Conservation (phyloP, 2,329 filamentous ascomycete species). For the Cladophialophora psammophila region DNA sequence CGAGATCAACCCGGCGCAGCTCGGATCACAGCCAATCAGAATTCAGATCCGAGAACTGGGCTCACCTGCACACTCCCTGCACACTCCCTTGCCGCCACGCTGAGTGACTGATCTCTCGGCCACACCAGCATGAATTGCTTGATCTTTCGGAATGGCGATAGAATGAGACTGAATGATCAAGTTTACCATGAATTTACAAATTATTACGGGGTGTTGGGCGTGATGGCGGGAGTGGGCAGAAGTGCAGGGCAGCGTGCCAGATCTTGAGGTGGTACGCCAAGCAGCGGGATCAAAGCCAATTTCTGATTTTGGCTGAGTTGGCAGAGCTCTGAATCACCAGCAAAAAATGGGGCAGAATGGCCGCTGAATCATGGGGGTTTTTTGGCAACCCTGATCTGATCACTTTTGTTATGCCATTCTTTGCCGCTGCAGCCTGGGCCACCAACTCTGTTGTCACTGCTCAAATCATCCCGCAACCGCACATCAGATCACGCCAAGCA, state of each 20-base stretch:
- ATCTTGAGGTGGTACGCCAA: constrained; percentile 39
- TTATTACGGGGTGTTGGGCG: constrained; percentile 24
- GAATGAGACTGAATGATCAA: constrained; percentile 18
- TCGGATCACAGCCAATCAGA: constrained; percentile 41
- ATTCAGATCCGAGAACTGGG: constrained; percentile 42
- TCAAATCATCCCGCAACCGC: constrained; percentile 28
- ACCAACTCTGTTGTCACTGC: constrained; percentile 29
- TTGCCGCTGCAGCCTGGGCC: constrained; percentile 12
- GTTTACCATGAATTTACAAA: constrained; percentile 25
- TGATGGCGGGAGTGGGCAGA: constrained; percentile 14
- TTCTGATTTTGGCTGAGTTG: constrained; percentile 10
- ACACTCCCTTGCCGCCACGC: neutral
- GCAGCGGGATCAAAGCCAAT: constrained; percentile 28
- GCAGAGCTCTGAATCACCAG: constrained; percentile 35
- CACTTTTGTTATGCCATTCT: constrained; percentile 17
- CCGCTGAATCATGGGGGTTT: constrained; percentile 16
- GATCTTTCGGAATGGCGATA: constrained; percentile 26
- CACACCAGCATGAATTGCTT: constrained; percentile 22
- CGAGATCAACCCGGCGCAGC: constrained; percentile 35
- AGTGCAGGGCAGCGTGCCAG: constrained; percentile 1
- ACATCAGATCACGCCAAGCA: constrained; percentile 36
- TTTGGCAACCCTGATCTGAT: constrained; percentile 35
- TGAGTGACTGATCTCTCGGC: constrained; percentile 34
- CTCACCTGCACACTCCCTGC: constrained; percentile 27
- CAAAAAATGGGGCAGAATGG: constrained; percentile 23